A percentile compares a stretch with the other conserved stretches of the same genome.
Evolutionary conservation across 164 flowering plant genomes (phyloP).

Genomic region (Vitis riparia): DNA sequence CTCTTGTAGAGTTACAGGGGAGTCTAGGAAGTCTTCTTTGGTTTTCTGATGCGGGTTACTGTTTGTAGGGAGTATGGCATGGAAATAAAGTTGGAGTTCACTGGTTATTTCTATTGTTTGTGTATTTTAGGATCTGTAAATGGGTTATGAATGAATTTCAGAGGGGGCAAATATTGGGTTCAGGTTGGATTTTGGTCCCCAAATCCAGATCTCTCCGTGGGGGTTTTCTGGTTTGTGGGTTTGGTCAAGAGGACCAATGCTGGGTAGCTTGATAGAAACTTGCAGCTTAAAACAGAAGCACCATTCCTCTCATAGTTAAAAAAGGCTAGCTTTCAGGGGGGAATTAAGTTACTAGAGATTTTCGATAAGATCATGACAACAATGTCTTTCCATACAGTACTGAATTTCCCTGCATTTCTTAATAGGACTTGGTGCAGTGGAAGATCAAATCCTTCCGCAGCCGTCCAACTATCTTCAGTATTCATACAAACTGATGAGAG

Average conservation of each 20-base stretch:
- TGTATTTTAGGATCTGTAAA: not conserved
- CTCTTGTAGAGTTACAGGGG: not conserved
- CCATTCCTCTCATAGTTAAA: too few relatives aligned
- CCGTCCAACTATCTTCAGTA: slow-evolving; percentile 24
- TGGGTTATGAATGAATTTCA: not conserved
- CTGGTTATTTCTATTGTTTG: not conserved
- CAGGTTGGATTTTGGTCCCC: too few relatives aligned
- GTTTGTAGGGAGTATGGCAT: not conserved
- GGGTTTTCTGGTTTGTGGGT: not conserved
- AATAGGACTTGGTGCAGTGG: slow-evolving; percentile 21
- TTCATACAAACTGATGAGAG: slow-evolving; percentile 31
- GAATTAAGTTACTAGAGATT: slow-evolving; percentile 7
- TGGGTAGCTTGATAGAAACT: not conserved
- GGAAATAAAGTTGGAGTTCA: not conserved
- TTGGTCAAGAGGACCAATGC: not conserved
- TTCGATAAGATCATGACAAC: slow-evolving; percentile 25
- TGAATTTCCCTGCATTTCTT: slow-evolving; percentile 25
- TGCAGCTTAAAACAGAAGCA: too few relatives aligned
- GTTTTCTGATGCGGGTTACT: not conserved
- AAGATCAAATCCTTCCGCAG: slow-evolving; percentile 18
- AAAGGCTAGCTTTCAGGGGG: not conserved
- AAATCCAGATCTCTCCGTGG: not conserved
- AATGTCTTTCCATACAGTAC: slow-evolving; percentile 24
- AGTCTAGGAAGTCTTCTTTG: not conserved
- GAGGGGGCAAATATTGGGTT: too few relatives aligned